phyloP scores from a whole-genome alignment of 257 asterid genomes.

The Scutellaria minor region DNA sequence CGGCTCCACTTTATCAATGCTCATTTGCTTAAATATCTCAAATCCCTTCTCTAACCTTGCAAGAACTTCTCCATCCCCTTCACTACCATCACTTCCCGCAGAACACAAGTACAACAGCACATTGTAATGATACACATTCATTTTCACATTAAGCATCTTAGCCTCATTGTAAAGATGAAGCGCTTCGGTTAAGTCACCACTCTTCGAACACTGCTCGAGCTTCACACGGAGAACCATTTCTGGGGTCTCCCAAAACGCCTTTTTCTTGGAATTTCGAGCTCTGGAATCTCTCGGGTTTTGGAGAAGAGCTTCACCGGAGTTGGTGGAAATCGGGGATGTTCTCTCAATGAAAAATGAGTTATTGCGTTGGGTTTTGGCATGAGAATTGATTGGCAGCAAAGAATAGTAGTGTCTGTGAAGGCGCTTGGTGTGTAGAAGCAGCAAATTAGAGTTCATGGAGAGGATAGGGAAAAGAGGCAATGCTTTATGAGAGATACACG shows the following conservation, averaged over 20 bases:
- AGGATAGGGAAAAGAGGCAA: constrained; percentile 38
- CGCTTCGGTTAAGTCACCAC: constrained; percentile 59
- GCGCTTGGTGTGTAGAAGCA: constrained; percentile 30
- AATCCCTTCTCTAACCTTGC: constrained; percentile 62
- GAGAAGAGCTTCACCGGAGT: constrained; percentile 43
- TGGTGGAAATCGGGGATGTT: constrained; percentile 44
- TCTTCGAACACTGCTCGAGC: constrained; percentile 61
- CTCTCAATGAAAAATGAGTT: constrained; percentile 36
- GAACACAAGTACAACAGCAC: constrained; percentile 71
- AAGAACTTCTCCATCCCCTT: constrained; percentile 29
- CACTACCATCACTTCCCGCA: constrained; percentile 26
- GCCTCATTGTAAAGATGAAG: constrained; percentile 73
- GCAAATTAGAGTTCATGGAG: constrained; percentile 30
- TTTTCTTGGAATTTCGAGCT: constrained; percentile 44
- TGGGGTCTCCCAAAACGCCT: constrained; percentile 46
- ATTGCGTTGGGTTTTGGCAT: constrained; percentile 29
- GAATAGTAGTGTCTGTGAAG: constrained; percentile 13
- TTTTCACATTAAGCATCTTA: constrained; percentile 44
- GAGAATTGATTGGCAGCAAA: constrained; percentile 16
- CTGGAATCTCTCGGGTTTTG: constrained; percentile 28
- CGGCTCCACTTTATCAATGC: constrained; percentile 56
- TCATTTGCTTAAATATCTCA: constrained; percentile 69
- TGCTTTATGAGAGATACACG: constrained; percentile 39
- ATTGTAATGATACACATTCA: constrained; percentile 66
- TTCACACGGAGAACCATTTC: constrained; percentile 53